Conservation (phyloP, 768 basidiomycete species). For the Lentinula detonsa region DNA sequence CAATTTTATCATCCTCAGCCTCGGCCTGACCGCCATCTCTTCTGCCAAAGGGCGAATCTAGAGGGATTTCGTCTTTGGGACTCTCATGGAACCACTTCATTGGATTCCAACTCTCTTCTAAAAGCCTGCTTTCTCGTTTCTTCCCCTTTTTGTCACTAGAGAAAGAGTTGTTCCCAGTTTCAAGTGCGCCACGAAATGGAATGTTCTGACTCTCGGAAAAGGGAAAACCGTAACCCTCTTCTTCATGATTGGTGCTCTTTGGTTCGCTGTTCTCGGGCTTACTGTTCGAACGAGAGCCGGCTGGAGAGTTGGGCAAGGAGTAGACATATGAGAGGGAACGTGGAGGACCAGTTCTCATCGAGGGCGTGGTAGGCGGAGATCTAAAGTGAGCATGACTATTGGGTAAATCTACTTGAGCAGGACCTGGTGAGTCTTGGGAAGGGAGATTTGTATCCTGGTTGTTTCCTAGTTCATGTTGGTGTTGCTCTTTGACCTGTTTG, state of each 20-base stretch:
- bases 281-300: constrained; percentile 18
- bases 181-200: constrained; percentile 57
- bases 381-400: constrained; percentile 5
- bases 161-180: constrained; percentile 32
- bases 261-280: constrained; percentile 20
- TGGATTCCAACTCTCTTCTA: constrained; percentile 50
- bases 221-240: constrained; percentile 20
- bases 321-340: constrained; percentile 66
- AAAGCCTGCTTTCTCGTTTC: constrained; percentile 37
- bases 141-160: constrained; percentile 44
- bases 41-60: constrained; percentile 22
- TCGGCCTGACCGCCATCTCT: constrained; percentile 6
- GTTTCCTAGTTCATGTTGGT: not conserved
- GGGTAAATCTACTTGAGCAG: not conserved
- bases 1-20: constrained; percentile 6
- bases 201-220: constrained; percentile 27
- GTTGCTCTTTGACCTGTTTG: constrained; percentile 5
- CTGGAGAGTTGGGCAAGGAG: constrained; percentile 39
- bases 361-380: constrained; percentile 43
- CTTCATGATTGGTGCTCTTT: constrained; percentile 27
- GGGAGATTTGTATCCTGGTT: not conserved
- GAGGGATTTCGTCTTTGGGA: constrained; percentile 38
- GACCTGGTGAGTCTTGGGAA: not conserved
- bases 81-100: constrained; percentile 51
- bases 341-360: constrained; percentile 66